Conservation (phyloP, 108 stramenopile genomes). For the Cyclotella sp. region DNA sequence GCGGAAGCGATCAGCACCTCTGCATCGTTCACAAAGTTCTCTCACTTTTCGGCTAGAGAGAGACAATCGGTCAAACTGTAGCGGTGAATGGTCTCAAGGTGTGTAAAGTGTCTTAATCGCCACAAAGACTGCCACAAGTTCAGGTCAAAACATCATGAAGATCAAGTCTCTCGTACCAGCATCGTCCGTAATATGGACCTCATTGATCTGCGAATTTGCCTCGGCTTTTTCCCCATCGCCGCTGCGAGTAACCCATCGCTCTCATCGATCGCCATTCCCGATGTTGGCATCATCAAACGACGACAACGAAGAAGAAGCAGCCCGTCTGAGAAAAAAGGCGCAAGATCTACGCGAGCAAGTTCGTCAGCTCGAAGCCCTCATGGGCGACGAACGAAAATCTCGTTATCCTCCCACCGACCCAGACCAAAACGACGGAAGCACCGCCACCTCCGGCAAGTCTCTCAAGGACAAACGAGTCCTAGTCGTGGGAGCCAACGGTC, state of each 20-base stretch:
- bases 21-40: too few species aligned
- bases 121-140: too few species aligned
- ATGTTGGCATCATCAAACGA: background rate
- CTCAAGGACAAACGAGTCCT: constrained; percentile 69
- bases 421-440: constrained; percentile 7
- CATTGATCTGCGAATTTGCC: too few species aligned
- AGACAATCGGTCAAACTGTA: too few species aligned
- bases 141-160: too few species aligned
- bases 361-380: constrained; percentile 60
- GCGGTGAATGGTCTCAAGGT: too few species aligned
- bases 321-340: constrained; percentile 59
- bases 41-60: too few species aligned
- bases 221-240: constrained; percentile 1
- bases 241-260: background rate
- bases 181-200: background rate
- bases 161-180: too few species aligned
- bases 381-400: constrained; percentile 43
- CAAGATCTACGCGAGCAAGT: constrained; percentile 71
- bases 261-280: background rate
- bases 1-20: too few species aligned
- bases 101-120: too few species aligned
- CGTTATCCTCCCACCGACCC: constrained; percentile 6
- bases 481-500: constrained; percentile 83
- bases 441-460: constrained; percentile 28
- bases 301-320: constrained; percentile 54